phyloP scores from a whole-genome alignment of 495 filamentous ascomycete genomes.

The Aspergillus homomorphus region DNA sequence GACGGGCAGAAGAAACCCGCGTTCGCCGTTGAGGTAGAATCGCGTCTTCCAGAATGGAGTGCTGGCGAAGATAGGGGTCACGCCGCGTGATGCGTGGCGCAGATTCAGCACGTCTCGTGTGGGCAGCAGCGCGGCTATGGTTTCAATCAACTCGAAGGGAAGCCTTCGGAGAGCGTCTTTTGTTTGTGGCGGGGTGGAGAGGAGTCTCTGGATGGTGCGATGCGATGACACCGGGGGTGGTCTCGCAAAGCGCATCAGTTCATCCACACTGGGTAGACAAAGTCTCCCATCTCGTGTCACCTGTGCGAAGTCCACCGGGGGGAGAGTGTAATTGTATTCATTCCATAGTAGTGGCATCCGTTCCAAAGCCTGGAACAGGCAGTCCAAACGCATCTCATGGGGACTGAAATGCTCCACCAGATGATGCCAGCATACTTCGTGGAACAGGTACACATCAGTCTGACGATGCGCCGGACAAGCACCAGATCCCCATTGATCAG shows the following conservation, averaged over 20 bases:
- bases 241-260: constrained; percentile 8
- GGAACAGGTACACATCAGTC: constrained; percentile 3
- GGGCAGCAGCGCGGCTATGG: background rate
- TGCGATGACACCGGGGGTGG: background rate
- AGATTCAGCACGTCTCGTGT: background rate
- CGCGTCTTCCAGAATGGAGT: constrained; percentile 1
- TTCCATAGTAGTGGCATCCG: background rate
- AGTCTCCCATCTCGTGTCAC: background rate
- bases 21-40: constrained; percentile 7
- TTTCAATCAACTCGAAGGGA: background rate
- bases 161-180: background rate
- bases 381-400: background rate
- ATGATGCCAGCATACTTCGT: constrained; percentile 3
- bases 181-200: no score
- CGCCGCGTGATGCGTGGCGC: background rate
- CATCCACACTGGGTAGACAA: background rate
- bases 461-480: background rate
- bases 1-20: constrained; percentile 5
- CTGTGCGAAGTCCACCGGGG: background rate
- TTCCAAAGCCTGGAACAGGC: constrained; percentile 1
- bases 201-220: background rate
- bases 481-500: background rate
- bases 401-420: constrained; percentile 1
- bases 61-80: constrained; percentile 1
- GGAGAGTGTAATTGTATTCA: background rate